These are phyloP conservation scores for Penicillium sp. DNA, from an alignment of 2,329 filamentous ascomycete species.

Conservation along the genomic window DNA sequence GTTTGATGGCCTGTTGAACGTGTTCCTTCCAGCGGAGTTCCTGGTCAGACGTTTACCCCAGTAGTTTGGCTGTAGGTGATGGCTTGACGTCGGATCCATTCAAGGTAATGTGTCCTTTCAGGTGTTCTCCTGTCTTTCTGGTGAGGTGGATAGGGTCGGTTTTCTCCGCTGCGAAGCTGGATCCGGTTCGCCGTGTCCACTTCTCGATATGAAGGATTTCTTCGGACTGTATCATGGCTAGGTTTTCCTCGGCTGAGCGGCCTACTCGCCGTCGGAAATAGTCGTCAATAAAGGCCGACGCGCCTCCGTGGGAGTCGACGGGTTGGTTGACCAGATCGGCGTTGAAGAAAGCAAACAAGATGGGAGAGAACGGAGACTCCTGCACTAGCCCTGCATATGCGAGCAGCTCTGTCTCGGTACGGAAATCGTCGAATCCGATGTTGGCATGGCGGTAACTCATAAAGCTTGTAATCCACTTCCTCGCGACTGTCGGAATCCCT, in stretches of 20 bases:
- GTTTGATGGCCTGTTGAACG: no score
- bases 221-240: slow-evolving; percentile 22
- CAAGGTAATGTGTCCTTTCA: slow-evolving; percentile 16
- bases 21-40: background rate
- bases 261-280: slow-evolving; percentile 27
- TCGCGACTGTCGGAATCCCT: slow-evolving; percentile 5
- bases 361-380: slow-evolving; percentile 36
- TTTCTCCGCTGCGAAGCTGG: slow-evolving; percentile 32
- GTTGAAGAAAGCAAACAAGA: slow-evolving; percentile 42
- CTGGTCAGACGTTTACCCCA: slow-evolving; percentile 29
- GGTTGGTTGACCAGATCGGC: slow-evolving; percentile 36
- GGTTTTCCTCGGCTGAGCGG: slow-evolving; percentile 23
- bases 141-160: slow-evolving; percentile 34
- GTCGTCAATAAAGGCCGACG: slow-evolving; percentile 32
- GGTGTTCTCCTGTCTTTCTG: slow-evolving; percentile 17
- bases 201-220: slow-evolving; percentile 26
- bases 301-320: slow-evolving; percentile 22
- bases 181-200: slow-evolving; percentile 28
- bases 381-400: slow-evolving; percentile 19
- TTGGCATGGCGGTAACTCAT: slow-evolving; percentile 13
- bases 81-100: slow-evolving; percentile 19
- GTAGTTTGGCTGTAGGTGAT: slow-evolving; percentile 22
- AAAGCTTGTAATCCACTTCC: slow-evolving; percentile 21
- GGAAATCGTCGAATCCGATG: slow-evolving; percentile 20
- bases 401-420: slow-evolving; percentile 1